These are phyloP conservation scores for Podosphaera xanthii DNA, from an alignment of 2,329 filamentous ascomycete genomes.

Conservation along the genomic window DNA sequence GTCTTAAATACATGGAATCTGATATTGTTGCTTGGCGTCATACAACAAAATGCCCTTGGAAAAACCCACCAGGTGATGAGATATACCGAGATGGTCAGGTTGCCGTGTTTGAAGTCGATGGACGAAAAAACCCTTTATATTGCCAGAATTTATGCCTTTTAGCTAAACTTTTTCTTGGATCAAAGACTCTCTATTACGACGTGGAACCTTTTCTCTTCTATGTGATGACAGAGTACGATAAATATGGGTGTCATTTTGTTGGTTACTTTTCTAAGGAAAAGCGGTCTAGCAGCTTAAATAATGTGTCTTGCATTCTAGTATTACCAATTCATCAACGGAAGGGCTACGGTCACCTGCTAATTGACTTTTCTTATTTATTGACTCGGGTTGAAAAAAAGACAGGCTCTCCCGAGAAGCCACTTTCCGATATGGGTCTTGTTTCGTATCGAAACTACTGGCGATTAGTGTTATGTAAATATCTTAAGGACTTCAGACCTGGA, in stretches of 20 bases:
- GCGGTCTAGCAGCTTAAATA: constrained; percentile 79
- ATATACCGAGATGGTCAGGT: constrained; percentile 83
- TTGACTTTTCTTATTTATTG: constrained; percentile 93
- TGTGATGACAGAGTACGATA: constrained; percentile 84
- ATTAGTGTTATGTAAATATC: constrained; percentile 62
- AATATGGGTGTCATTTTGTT: constrained; percentile 82
- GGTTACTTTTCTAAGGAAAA: constrained; percentile 99
- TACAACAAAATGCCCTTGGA: constrained; percentile 75
- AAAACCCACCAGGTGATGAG: constrained; percentile 91
- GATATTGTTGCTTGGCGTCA: constrained; percentile 67
- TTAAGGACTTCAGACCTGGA: constrained; percentile 38
- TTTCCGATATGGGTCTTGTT: constrained; percentile 93
- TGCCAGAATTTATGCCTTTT: constrained; percentile 93
- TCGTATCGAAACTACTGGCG: constrained; percentile 98
- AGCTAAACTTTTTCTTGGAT: constrained; percentile 92
- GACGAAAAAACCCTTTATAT: constrained; percentile 92
- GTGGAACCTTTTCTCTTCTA: constrained; percentile 96
- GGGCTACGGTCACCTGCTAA: constrained; percentile 86
- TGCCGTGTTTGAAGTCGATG: constrained; percentile 94
- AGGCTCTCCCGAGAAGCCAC: constrained; percentile 85
- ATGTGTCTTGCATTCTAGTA: constrained; percentile 91
- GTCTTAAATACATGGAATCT: constrained; percentile 73
- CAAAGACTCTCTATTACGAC: constrained; percentile 95
- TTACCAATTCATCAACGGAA: constrained; percentile 92
- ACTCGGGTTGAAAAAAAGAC: constrained; percentile 85